These are phyloP conservation scores for Delonix regia DNA, from an alignment of 306 rosid genomes.

Conservation along the genomic window DNA sequence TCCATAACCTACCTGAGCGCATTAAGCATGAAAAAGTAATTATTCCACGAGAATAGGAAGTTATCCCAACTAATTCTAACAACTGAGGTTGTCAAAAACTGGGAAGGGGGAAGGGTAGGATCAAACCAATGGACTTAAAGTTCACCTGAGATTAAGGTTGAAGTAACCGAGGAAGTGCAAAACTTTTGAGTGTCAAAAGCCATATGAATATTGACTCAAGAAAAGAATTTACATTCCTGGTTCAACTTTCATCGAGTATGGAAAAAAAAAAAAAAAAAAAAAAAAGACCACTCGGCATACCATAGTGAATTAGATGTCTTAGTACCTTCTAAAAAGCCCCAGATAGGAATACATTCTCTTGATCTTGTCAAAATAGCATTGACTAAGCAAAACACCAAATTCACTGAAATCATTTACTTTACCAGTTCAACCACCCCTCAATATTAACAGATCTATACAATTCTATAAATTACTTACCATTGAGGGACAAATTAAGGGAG, in stretches of 20 bases:
- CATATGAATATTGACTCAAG: neutral
- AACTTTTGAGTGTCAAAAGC: neutral
- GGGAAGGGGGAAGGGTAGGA: neutral
- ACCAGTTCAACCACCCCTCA: neutral
- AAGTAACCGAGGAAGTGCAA: neutral
- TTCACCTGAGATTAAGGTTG: too few species aligned
- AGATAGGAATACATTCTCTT: neutral
- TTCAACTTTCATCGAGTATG: neutral
- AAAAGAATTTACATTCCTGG: neutral
- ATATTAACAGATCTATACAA: neutral
- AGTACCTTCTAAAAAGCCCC: neutral
- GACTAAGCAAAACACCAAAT: slow-evolving; percentile 26
- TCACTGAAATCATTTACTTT: slow-evolving; percentile 9
- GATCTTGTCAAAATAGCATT: neutral
- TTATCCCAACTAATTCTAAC: neutral
- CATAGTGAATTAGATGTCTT: neutral
- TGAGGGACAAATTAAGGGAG: slow-evolving; percentile 37
- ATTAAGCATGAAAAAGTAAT: slow-evolving; percentile 24
- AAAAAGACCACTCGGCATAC: too few species aligned
- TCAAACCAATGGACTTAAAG: too few species aligned
- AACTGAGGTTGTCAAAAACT: neutral
- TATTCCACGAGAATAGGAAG: slow-evolving; percentile 10
- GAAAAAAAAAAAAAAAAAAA: too few species aligned
- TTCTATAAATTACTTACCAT: slow-evolving; percentile 40
- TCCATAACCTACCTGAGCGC: slow-evolving; percentile 43